phyloP scores from a whole-genome alignment of 345 rosid genomes.

The Sapria himalayana region DNA sequence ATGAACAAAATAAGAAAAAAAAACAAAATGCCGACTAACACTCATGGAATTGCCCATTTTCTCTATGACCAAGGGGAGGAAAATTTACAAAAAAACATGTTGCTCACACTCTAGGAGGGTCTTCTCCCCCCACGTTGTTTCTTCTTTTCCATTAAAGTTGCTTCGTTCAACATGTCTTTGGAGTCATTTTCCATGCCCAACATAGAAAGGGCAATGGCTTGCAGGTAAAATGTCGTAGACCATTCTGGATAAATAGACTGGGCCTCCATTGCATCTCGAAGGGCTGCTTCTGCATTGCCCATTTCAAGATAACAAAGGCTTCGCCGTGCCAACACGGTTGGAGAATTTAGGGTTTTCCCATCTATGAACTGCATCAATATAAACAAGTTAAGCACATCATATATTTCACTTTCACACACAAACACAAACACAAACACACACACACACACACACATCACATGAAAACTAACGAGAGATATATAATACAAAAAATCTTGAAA shows the following conservation, averaged over 20 bases:
- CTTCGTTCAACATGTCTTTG: constrained; percentile 10
- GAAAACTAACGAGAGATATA: background rate
- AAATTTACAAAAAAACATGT: no score
- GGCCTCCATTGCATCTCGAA: constrained; percentile 9
- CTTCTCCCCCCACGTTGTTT: constrained; percentile 3
- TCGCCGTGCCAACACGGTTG: constrained; percentile 8
- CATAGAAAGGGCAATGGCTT: constrained; percentile 6
- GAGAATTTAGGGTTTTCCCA: constrained; percentile 6
- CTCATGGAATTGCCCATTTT: no score
- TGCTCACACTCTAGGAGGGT: no score
- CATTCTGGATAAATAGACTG: constrained; percentile 7
- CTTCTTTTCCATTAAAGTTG: constrained; percentile 5
- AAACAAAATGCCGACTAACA: no score
- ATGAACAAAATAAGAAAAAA: no score
- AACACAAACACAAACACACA: no score
- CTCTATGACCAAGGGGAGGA: no score
- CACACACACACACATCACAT: no score
- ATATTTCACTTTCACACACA: background rate
- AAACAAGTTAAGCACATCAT: background rate
- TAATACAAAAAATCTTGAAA: background rate
- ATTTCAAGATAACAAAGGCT: constrained; percentile 5
- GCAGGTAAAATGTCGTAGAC: constrained; percentile 8
- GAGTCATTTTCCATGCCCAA: constrained; percentile 12
- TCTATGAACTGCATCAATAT: constrained; percentile 7
- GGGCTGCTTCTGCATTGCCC: constrained; percentile 5